Evolutionary conservation across 108 stramenopile species (phyloP).

Genomic region (Nitzschia sp.): DNA sequence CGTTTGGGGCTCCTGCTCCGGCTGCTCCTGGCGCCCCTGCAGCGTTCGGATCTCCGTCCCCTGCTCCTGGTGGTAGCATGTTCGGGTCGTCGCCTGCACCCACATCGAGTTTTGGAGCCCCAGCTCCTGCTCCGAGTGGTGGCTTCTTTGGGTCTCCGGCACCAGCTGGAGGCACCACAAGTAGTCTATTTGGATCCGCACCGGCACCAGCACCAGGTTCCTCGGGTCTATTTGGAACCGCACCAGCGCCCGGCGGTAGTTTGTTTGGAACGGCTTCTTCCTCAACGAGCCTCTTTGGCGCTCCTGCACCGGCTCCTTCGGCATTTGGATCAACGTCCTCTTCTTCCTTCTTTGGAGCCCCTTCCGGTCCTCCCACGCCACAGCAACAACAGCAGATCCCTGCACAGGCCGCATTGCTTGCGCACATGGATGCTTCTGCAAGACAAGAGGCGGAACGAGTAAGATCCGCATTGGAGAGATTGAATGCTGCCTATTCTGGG

Average conservation of each 20-base stretch:
- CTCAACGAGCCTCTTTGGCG: slow-evolving; percentile 34
- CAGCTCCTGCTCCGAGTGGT: slow-evolving; percentile 40
- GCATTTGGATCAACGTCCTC: slow-evolving; percentile 51
- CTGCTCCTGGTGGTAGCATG: slow-evolving; percentile 30
- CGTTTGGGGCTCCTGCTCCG: slow-evolving; percentile 36
- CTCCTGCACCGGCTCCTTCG: slow-evolving; percentile 48
- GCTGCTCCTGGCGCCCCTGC: slow-evolving; percentile 47
- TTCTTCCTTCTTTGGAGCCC: slow-evolving; percentile 42
- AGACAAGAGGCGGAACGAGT: slow-evolving; percentile 75
- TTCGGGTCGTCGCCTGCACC: slow-evolving; percentile 42
- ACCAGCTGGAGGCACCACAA: slow-evolving; percentile 8
- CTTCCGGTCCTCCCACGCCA: slow-evolving; percentile 11
- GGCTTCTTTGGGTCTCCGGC: slow-evolving; percentile 39
- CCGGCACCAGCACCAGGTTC: slow-evolving; percentile 40
- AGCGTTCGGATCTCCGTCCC: slow-evolving; percentile 28
- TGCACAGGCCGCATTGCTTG: slow-evolving; percentile 70
- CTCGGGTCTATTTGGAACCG: slow-evolving; percentile 41
- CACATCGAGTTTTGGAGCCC: slow-evolving; percentile 43
- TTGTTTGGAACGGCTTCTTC: slow-evolving; percentile 45
- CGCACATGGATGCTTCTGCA: slow-evolving; percentile 64
- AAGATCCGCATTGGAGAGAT: slow-evolving; percentile 42
- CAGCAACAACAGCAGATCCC: slow-evolving; percentile 44
- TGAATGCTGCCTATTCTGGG: slow-evolving; percentile 56
- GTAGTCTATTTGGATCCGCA: slow-evolving; percentile 28
- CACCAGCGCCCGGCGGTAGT: slow-evolving; percentile 36